Base-by-base conservation (phyloP, 768 basidiomycete species). In the Lepiota brunneoincarnata region DNA sequence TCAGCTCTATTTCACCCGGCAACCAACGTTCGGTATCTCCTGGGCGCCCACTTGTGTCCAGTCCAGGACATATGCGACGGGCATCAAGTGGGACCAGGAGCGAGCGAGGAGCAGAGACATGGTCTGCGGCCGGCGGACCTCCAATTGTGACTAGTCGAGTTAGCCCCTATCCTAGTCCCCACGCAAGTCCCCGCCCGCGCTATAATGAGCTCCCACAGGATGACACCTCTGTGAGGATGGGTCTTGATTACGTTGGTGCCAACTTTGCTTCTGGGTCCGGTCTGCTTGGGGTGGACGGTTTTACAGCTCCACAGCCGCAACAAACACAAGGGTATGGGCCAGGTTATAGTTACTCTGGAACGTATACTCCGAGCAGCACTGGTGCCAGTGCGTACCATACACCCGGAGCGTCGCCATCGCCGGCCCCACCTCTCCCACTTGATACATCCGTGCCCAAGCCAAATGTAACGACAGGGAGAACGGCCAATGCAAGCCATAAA, bases 401-500 rank as follows among this genome's bases (percentile, higher is more conserved):
- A 20, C 53, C 53, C 18, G 53, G 53, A 10, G 45, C 47, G 38
- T 54, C 53, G 26, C 53, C 53, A 12, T 54, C 53, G 28, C 53
- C 53, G 9, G 45, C 26, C 7, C 52, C 52, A 23, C 53, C 45
- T 36, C 24, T 44, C 31, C 38, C 36, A n/a, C 18, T 24, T 55
- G 57, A 21, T 55, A 51, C 49, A 24, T 26, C 14, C 7, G 65
- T 72, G 20, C 78, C 82, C 26, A 90, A 89, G 68, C 86, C 82
- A 66, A 93, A 92, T 57, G 94, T 97, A 12, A 97, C 94, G 41
- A 96, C 93, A 34, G 84, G 86, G 37, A 86, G 92, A 56, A 97
- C 94, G 44, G 86, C 87, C 46, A 87, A 89, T 66, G 94, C 94
- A 3, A 90, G 88, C 59, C 84, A 89, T 64, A 86, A 84, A 60